phyloP scores from a whole-genome alignment of 2,329 filamentous ascomycete genomes.

The Sordariomycetes sp. region DNA sequence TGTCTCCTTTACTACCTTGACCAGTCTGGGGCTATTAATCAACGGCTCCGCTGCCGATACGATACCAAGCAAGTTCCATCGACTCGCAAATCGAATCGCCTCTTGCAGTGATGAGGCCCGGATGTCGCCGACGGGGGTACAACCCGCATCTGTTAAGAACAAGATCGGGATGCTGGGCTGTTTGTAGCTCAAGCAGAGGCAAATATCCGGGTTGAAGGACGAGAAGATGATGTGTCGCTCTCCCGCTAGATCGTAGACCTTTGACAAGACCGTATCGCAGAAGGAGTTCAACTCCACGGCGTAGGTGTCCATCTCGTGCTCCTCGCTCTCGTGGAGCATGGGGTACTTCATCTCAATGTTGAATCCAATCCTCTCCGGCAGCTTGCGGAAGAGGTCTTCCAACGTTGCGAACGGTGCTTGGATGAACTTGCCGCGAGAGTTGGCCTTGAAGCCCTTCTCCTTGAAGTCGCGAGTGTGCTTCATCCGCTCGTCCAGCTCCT shows the following conservation, averaged over 20 bases:
- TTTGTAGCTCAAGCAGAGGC: slow-evolving; percentile 88
- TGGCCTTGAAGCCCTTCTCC: slow-evolving; percentile 89
- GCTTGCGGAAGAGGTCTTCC: slow-evolving; percentile 81
- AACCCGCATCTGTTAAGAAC: slow-evolving; percentile 86
- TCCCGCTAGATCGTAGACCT: slow-evolving; percentile 78
- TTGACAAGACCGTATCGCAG: slow-evolving; percentile 82
- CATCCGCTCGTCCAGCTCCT: slow-evolving; percentile 68
- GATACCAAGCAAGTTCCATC: slow-evolving; percentile 91
- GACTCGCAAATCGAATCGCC: slow-evolving; percentile 84
- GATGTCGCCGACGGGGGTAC: slow-evolving; percentile 74
- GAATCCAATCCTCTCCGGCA: slow-evolving; percentile 80
- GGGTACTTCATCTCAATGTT: slow-evolving; percentile 99
- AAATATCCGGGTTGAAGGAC: slow-evolving; percentile 96
- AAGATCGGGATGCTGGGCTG: slow-evolving; percentile 93
- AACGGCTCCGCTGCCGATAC: slow-evolving; percentile 84
- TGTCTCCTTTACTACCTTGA: slow-evolving; percentile 88
- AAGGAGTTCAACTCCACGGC: slow-evolving; percentile 94
- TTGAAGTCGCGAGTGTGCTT: slow-evolving; percentile 96
- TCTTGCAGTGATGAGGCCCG: slow-evolving; percentile 88
- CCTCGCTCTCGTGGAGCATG: slow-evolving; percentile 91
- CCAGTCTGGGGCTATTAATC: slow-evolving; percentile 78
- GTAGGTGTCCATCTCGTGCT: slow-evolving; percentile 94
- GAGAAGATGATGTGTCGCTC: slow-evolving; percentile 93
- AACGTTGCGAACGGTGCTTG: slow-evolving; percentile 93
- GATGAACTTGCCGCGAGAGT: slow-evolving; percentile 88